Percentiles rank a stretch among this genome's conserved stretches.
These are phyloP conservation scores for Gossypium longicalyx DNA, from an alignment of 345 rosid species.

Conservation along the genomic window DNA sequence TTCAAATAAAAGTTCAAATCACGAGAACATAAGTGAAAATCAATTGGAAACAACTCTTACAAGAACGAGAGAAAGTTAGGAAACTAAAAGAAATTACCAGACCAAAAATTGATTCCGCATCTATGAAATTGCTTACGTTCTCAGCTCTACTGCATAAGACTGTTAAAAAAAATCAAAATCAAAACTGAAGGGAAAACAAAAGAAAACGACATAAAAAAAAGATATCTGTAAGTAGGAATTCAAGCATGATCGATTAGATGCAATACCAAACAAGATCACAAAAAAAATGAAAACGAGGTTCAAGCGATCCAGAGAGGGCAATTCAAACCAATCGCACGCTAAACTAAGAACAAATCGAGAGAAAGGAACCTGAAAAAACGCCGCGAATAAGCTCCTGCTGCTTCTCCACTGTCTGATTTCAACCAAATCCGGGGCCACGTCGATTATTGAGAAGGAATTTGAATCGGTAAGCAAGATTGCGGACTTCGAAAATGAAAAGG, in stretches of 20 bases:
- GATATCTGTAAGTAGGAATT: background rate
- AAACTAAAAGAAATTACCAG: conserved; percentile 41
- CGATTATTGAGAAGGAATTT: conserved; percentile 2
- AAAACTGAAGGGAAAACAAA: conserved; percentile 1
- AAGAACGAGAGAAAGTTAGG: background rate
- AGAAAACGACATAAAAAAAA: background rate
- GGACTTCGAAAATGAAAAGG: background rate
- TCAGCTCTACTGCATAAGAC: conserved; percentile 87
- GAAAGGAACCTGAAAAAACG: conserved; percentile 62
- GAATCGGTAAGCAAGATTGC: background rate
- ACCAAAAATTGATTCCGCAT: conserved; percentile 76
- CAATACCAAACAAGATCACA: too few relatives aligned
- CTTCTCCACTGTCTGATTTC: background rate
- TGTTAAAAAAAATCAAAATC: conserved; percentile 25
- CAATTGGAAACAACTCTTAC: background rate
- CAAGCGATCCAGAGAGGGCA: background rate
- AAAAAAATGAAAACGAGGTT: too few relatives aligned
- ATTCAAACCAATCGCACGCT: background rate
- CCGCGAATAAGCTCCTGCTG: conserved; percentile 32
- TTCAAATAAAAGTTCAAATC: background rate
- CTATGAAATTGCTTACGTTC: conserved; percentile 80
- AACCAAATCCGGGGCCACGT: conserved; percentile 7
- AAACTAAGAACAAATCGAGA: background rate
- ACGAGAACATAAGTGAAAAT: background rate
- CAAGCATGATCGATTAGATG: background rate